Evolutionary conservation across 108 stramenopile genomes (phyloP).

Genomic region (Cyclotella sp.): DNA sequence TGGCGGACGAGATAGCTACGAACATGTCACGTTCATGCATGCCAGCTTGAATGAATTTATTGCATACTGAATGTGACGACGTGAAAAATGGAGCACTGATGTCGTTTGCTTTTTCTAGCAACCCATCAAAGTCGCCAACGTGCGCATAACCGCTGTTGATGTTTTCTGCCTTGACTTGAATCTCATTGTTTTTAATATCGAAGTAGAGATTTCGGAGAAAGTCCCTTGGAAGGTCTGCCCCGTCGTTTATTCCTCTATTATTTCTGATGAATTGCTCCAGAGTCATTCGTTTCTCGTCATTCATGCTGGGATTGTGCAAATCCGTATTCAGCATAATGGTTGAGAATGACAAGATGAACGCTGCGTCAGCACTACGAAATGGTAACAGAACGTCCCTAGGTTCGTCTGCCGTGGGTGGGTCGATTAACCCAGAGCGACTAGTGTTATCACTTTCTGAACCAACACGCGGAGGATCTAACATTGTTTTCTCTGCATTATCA

Average conservation of each 20-base stretch:
- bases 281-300: constrained; percentile 91
- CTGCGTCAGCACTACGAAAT: constrained; percentile 89
- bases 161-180: constrained; percentile 74
- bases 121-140: constrained; percentile 63
- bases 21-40: constrained; percentile 95
- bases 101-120: constrained; percentile 59
- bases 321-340: constrained; percentile 97
- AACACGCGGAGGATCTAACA: constrained; percentile 41
- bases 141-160: constrained; percentile 46
- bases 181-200: constrained; percentile 78
- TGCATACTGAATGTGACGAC: constrained; percentile 59
- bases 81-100: constrained; percentile 72
- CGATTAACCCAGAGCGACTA: constrained; percentile 23
- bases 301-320: constrained; percentile 89
- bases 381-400: constrained; percentile 36
- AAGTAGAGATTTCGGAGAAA: constrained; percentile 79
- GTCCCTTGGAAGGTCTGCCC: constrained; percentile 82
- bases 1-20: constrained; percentile 69
- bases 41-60: constrained; percentile 63
- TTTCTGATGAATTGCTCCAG: constrained; percentile 91
- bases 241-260: constrained; percentile 93
- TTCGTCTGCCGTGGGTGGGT: constrained; percentile 37
- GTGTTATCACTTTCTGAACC: constrained; percentile 20
- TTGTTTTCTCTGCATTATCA: constrained; percentile 34
- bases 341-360: constrained; percentile 92